Evolutionary conservation across 768 basidiomycete genomes (phyloP).

Genomic region (Boletus rubropictus): DNA sequence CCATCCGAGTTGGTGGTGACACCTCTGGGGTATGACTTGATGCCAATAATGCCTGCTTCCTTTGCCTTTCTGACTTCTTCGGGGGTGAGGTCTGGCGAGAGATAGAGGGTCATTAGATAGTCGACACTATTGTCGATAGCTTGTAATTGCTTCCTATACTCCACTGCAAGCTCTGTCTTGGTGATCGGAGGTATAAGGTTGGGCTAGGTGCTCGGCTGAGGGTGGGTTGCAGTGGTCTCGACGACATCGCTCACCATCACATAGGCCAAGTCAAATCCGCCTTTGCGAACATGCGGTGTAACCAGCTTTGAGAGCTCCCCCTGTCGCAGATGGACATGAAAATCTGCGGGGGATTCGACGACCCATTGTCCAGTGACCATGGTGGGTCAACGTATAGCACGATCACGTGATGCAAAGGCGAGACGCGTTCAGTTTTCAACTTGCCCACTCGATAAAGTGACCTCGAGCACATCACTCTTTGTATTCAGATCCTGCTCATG

Average conservation of each 20-base stretch:
- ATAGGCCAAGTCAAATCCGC: constrained; percentile 89
- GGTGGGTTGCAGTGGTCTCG: constrained; percentile 6
- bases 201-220: constrained; percentile 49
- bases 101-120: constrained; percentile 94
- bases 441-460: constrained; percentile 1
- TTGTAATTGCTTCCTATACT: constrained; percentile 73
- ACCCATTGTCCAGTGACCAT: constrained; percentile 23
- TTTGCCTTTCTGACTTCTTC: constrained; percentile 88
- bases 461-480: neutral
- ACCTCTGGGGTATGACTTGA: constrained; percentile 95
- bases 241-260: constrained; percentile 70
- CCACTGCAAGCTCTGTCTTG: constrained; percentile 69
- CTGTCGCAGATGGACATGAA: constrained; percentile 96
- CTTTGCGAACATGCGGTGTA: constrained; percentile 81
- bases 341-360: constrained; percentile 68
- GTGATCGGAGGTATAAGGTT: constrained; percentile 89
- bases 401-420: constrained; percentile 25
- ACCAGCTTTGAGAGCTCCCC: constrained; percentile 77
- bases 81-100: constrained; percentile 86
- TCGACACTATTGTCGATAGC: constrained; percentile 70
- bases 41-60: constrained; percentile 74
- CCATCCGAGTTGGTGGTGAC: constrained; percentile 97
- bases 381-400: constrained; percentile 16
- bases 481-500: constrained; percentile 38
- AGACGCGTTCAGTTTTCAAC: constrained; percentile 31